These are phyloP conservation scores for Neurospora cerealis DNA, from an alignment of 495 filamentous ascomycete species.

Conservation along the genomic window DNA sequence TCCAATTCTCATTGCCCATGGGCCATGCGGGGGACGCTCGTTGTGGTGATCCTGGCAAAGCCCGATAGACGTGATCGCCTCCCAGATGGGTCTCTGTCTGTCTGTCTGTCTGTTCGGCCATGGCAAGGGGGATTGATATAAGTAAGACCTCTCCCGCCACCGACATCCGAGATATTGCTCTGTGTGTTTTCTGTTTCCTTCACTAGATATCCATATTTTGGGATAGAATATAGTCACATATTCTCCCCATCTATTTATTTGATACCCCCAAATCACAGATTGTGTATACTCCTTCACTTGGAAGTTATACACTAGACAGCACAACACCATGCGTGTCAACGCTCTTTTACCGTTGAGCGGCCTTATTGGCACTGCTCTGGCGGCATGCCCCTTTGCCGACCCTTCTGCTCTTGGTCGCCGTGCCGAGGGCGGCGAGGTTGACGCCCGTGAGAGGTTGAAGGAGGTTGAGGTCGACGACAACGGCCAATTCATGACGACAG, in stretches of 20 bases:
- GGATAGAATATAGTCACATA: not conserved
- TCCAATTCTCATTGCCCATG: not conserved
- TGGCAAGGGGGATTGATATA: not conserved
- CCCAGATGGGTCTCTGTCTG: not conserved
- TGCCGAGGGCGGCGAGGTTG: not conserved
- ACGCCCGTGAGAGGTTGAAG: not conserved
- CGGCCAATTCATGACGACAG: slow-evolving; percentile 53
- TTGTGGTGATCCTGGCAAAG: not conserved
- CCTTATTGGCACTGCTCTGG: slow-evolving; percentile 13
- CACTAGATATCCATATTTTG: not conserved
- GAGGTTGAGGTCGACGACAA: slow-evolving; percentile 49
- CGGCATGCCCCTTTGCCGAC: slow-evolving; percentile 33
- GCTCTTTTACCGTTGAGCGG: slow-evolving; percentile 15
- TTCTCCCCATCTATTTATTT: not conserved
- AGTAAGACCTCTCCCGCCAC: not conserved
- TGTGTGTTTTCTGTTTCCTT: not conserved
- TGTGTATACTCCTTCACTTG: not conserved
- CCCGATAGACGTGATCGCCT: not conserved
- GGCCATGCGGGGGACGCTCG: not conserved
- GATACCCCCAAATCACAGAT: not conserved
- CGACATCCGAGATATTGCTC: not conserved
- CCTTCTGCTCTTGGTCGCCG: slow-evolving; percentile 15
- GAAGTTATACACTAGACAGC: slow-evolving; percentile 4
- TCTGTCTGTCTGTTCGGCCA: not conserved
- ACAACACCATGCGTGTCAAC: slow-evolving; percentile 3